These are phyloP conservation scores for Fibroporia radiculosa DNA, from an alignment of 768 basidiomycete species.

Conservation along the genomic window DNA sequence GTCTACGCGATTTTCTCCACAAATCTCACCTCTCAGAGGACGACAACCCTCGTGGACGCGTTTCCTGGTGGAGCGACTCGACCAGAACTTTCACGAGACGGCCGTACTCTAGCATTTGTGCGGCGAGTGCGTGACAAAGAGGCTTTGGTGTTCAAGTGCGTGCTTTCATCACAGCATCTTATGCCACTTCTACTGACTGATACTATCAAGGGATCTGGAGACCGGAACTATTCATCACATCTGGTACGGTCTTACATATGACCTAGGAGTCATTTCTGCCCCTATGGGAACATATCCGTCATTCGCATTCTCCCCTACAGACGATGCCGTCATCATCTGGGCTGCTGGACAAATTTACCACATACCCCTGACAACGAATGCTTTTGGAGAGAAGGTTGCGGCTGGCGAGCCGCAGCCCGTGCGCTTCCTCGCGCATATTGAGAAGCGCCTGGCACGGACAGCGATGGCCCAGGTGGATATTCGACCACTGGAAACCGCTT, in stretches of 20 bases:
- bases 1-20: constrained; percentile 66
- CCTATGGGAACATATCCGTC: constrained; percentile 80
- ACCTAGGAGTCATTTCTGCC: constrained; percentile 53
- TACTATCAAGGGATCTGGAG: constrained; percentile 43
- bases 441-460: constrained; percentile 59
- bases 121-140: constrained; percentile 68
- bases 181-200: background rate
- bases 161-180: background rate
- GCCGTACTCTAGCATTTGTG: constrained; percentile 66
- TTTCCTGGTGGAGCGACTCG: constrained; percentile 68
- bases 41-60: constrained; percentile 44
- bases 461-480: constrained; percentile 40
- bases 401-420: constrained; percentile 38
- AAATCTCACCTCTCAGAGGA: constrained; percentile 50
- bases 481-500: constrained; percentile 42
- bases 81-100: constrained; percentile 62
- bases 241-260: constrained; percentile 66
- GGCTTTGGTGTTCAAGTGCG: constrained; percentile 64
- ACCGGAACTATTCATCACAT: constrained; percentile 59
- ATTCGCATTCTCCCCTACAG: constrained; percentile 57
- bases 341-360: constrained; percentile 63
- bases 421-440: constrained; percentile 54
- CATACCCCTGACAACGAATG: constrained; percentile 48
- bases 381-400: constrained; percentile 43
- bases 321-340: constrained; percentile 63